phyloP scores from a whole-genome alignment of 2,329 filamentous ascomycete species.

The Eutypella sp. region DNA sequence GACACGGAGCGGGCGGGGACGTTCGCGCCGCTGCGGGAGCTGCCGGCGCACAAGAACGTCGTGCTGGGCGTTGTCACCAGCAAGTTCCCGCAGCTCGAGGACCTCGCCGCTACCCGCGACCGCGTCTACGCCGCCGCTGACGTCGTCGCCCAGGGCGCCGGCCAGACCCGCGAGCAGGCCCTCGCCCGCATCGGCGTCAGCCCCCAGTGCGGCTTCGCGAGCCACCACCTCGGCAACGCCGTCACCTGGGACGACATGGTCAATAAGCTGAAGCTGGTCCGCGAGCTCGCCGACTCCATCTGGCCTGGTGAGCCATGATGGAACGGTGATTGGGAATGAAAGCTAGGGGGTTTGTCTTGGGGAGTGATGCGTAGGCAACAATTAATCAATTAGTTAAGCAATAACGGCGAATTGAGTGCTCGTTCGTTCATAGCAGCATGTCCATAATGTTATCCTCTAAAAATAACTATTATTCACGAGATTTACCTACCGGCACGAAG shows the following conservation, averaged over 20 bases:
- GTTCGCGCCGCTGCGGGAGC: conserved; percentile 58
- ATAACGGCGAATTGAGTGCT: no score
- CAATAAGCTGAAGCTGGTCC: conserved; percentile 66
- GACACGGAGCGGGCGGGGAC: conserved; percentile 60
- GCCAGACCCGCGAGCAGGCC: conserved; percentile 60
- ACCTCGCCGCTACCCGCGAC: conserved; percentile 55
- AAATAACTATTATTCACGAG: no score
- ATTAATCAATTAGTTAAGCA: no score
- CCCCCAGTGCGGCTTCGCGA: conserved; percentile 71
- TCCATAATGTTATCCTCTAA: no score
- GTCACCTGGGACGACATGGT: conserved; percentile 67
- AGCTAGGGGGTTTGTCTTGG: no score
- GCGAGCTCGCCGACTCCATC: conserved; percentile 66
- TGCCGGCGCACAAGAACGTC: conserved; percentile 58
- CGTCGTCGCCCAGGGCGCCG: conserved; percentile 62
- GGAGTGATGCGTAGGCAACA: no score
- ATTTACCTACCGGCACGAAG: no score
- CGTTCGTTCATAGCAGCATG: no score
- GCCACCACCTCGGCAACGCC: conserved; percentile 67
- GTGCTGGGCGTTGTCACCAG: conserved; percentile 60
- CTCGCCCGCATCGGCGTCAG: conserved; percentile 64
- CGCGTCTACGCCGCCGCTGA: conserved; percentile 58
- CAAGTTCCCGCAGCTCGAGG: conserved; percentile 58
- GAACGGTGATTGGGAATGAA: background rate
- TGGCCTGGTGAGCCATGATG: conserved; percentile 49